Percentiles rank a stretch among this genome's conserved stretches.
Conservation (phyloP, 2,329 filamentous ascomycete genomes). For the Stemphylium lycopersici region DNA sequence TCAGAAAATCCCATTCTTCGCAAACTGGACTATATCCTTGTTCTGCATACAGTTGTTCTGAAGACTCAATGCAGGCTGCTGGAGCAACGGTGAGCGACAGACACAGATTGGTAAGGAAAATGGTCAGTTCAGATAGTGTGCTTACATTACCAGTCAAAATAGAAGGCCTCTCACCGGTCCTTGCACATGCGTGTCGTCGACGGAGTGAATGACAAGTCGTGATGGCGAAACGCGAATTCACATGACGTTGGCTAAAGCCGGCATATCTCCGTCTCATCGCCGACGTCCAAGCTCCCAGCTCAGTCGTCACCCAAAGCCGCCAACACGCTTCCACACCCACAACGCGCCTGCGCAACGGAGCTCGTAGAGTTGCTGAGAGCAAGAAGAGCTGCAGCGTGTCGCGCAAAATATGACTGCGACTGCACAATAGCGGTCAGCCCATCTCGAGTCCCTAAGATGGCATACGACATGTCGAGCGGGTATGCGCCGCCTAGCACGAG, state of each 20-base stretch:
- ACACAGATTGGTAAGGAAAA: no score
- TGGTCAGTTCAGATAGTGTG: no score
- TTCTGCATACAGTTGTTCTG: no score
- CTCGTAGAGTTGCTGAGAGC: neutral
- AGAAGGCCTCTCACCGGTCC: no score
- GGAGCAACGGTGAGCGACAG: no score
- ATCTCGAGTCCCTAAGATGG: constrained; percentile 59
- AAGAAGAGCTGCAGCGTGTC: constrained; percentile 15
- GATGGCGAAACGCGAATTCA: constrained; percentile 2
- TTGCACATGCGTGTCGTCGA: no score
- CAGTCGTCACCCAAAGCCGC: constrained; percentile 4
- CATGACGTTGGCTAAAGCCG: constrained; percentile 7
- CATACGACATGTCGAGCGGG: constrained; percentile 72
- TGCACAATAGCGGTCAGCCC: constrained; percentile 17
- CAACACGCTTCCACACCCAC: constrained; percentile 9
- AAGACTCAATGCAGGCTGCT: no score
- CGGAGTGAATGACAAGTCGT: neutral
- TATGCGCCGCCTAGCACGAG: constrained; percentile 72
- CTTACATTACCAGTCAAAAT: no score
- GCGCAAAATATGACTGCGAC: constrained; percentile 20
- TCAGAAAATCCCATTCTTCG: no score
- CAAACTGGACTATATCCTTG: no score
- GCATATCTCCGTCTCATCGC: constrained; percentile 12
- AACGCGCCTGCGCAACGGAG: constrained; percentile 1
- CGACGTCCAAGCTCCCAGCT: constrained; percentile 15